Percentiles rank a stretch among this genome's conserved stretches.
These are phyloP conservation scores for Ophiostoma australiae DNA, from an alignment of 2,329 filamentous ascomycete species.

Conservation along the genomic window DNA sequence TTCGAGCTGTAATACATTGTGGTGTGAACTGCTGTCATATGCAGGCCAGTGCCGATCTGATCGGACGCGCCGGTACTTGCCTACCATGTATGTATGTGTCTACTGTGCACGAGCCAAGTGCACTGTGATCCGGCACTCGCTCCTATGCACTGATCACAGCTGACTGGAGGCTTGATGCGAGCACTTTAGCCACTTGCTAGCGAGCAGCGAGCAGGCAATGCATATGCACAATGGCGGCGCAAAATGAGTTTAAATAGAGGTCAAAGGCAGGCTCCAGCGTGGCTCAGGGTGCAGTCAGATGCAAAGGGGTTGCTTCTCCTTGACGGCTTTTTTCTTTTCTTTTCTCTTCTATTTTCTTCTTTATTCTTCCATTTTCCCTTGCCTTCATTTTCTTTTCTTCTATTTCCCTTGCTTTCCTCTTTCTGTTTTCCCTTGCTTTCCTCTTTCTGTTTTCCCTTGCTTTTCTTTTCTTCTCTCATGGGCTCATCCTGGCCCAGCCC, in stretches of 20 bases:
- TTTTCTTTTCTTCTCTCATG: neutral
- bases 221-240: neutral
- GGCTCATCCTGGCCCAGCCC: neutral
- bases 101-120: neutral
- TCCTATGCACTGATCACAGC: neutral
- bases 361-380: neutral
- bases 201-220: neutral
- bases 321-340: neutral
- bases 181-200: neutral
- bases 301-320: neutral
- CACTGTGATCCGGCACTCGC: too few relatives aligned
- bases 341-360: neutral
- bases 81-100: neutral
- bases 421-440: neutral
- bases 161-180: neutral
- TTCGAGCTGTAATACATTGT: too few relatives aligned
- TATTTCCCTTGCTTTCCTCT: too few relatives aligned
- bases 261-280: neutral
- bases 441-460: neutral
- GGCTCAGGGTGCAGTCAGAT: neutral
- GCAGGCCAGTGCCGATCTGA: neutral
- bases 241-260: neutral
- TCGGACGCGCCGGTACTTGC: too few relatives aligned
- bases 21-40: too few relatives aligned
- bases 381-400: neutral